Base-by-base conservation (phyloP, 768 basidiomycete genomes). In the Cyclocybe aegerita region DNA sequence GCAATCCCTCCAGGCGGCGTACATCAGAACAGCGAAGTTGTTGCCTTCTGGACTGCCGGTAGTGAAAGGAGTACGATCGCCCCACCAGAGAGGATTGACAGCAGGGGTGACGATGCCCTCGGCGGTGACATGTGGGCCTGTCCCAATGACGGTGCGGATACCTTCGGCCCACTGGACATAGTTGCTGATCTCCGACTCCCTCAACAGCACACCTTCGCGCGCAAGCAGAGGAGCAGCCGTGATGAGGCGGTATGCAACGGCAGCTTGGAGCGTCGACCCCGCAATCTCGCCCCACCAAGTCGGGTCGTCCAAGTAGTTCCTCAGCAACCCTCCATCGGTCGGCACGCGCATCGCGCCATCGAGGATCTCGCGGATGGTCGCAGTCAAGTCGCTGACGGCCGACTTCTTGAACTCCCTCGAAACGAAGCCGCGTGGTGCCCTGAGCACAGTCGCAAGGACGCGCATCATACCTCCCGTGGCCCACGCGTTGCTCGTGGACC, bases 401-500 rank as follows among this genome's bases (percentile, higher is more conserved):
- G 54, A 46, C 1, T 35, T 5, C 38, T 51, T 57, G 55, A 55
- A 60, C 4, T n/a, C 48, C 32, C 34, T 36, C 12, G 43, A 35
- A 39, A 59, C 44, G 7, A 57, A 38, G 0, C 66, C 63, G n/a
- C 66, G 46, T 9, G 74, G 72, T 0, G 76, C 70, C 49, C 74
- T 73, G 36, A 73, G 57, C 7, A 78, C 59, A 0, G 76, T 74
- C 16, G 76, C 76, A 23, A 79, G 65, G 4, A 89, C 82, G 5
- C 86, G 75, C 17, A 81, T 65, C 75, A 85, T 83, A 0, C 87
- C 87, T 0, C 78, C 80, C 1, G 84, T 83, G 0, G 85, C 86
- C 88, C 88, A 89, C 0, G 71, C 85, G 55, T 89, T 90, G 2
- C 82, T 81, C 39, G 76, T 77, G 0, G 73, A 72, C 77, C 77